Evolutionary conservation across 2,329 filamentous ascomycete species (phyloP).

Genomic region (Aureobasidium sp.): DNA sequence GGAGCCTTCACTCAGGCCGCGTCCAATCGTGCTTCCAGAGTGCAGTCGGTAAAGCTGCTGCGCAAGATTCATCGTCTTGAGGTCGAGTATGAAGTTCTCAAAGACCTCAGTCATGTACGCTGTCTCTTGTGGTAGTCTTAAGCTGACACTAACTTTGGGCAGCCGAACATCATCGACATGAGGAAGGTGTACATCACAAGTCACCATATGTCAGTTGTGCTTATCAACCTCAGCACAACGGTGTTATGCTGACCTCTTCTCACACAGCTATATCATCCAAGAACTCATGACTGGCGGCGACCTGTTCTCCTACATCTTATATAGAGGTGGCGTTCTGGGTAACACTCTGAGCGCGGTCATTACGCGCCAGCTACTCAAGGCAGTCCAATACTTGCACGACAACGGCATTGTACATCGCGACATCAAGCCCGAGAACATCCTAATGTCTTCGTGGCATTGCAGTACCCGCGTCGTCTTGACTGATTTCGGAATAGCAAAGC

Average conservation of each 20-base stretch:
- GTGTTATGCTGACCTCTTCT: background rate
- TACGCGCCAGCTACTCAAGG: conserved; percentile 49
- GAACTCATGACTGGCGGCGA: conserved; percentile 55
- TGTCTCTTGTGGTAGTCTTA: too few relatives aligned
- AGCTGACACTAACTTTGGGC: background rate
- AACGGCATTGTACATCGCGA: conserved; percentile 54
- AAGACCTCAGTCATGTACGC: conserved; percentile 47
- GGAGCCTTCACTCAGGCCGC: background rate
- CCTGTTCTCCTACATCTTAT: conserved; percentile 52
- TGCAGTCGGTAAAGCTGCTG: background rate
- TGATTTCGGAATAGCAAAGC: conserved; percentile 53
- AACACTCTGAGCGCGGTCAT: conserved; percentile 50
- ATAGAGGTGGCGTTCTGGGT: conserved; percentile 39
- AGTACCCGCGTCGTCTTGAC: conserved; percentile 51
- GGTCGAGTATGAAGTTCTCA: conserved; percentile 34
- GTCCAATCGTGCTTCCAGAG: background rate
- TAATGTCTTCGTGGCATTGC: conserved; percentile 48
- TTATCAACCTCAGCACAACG: background rate
- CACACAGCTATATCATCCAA: conserved; percentile 51
- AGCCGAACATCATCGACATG: conserved; percentile 54
- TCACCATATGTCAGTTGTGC: conserved; percentile 41
- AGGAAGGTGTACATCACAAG: conserved; percentile 50
- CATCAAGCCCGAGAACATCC: conserved; percentile 56
- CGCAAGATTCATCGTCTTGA: conserved; percentile 1
- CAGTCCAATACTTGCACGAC: conserved; percentile 52